Evolutionary conservation across 176 grass and related monocot species (phyloP).

Genomic region (Phyllostachys edulis): DNA sequence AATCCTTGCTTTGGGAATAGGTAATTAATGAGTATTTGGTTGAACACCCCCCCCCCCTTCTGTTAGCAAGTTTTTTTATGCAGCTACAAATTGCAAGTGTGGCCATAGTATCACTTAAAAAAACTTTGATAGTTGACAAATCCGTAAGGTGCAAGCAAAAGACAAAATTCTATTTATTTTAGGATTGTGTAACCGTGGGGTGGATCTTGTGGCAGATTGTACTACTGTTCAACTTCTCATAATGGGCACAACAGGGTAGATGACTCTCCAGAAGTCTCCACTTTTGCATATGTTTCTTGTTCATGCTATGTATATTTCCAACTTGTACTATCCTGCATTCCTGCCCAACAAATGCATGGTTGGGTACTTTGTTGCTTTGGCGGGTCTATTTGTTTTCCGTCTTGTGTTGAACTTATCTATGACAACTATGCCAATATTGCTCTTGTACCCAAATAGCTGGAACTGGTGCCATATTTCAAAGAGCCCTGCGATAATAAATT

Average conservation of each 20-base stretch:
- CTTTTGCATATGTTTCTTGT: not conserved
- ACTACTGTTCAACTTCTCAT: not conserved
- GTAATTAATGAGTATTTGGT: conserved; percentile 36
- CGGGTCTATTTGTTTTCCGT: conserved; percentile 8
- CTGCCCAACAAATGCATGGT: not conserved
- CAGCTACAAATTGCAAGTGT: not conserved
- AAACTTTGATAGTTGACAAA: not conserved
- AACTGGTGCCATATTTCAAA: not conserved
- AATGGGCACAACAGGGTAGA: not conserved
- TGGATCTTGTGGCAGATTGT: not conserved
- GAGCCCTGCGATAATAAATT: not conserved
- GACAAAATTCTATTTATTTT: not conserved
- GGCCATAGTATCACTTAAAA: not conserved
- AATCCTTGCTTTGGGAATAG: conserved; percentile 96
- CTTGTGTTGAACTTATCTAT: not conserved
- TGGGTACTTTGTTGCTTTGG: not conserved
- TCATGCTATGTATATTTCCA: not conserved
- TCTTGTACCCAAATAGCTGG: not conserved
- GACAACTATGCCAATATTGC: not conserved
- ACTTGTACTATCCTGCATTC: not conserved
- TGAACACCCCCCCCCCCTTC: too few relatives aligned
- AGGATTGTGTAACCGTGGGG: not conserved
- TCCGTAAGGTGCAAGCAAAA: not conserved
- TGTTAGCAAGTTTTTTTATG: not conserved
- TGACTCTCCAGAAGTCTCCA: not conserved